Base-by-base conservation (phyloP, 768 basidiomycete genomes). In the Boletus patriciae region DNA sequence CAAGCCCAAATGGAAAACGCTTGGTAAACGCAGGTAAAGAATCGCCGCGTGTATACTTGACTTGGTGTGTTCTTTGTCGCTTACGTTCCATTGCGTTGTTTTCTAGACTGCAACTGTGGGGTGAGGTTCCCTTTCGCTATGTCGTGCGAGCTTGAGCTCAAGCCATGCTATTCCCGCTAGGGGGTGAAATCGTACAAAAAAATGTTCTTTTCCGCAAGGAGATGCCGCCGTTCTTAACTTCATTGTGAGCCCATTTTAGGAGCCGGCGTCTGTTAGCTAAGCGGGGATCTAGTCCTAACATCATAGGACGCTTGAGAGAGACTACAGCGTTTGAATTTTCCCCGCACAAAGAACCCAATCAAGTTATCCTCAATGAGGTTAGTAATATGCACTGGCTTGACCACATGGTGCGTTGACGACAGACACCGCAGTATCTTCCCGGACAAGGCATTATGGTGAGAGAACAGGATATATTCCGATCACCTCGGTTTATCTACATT, bases 401-500 rank as follows among this genome's bases (percentile, higher is more conserved):
- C 51, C 45, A 48, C 29, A 42, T 56, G 51, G 50, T 61, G 16
- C 41, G n/a, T 58, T 66, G 59, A 67, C 56, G 45, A 50, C 21
- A 52, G 45, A 50, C 21, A 52, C 46, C 34, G 6, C 63, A 90
- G 85, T 98, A 98, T 72, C 79, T 84, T 18, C 82, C 92, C 9
- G 92, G 90, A 2, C 93, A 97, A 75, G 95, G 96, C 12, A 98
- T 98, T 57, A 90, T 94, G 83, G 94, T 94, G 70, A 53, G 77
- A 72, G 49, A 54, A 19, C 18, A 40, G 58, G 58, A 50, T 51
- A 58, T 48, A 62, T 61, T 54, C 33, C 52, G 31, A 34, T 57
- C 27, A 41, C 34, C 25, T 46, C 29, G 23, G 47, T 34, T 58
- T 47, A 44, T 52, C 57, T 37, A 41, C 40, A 50, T 43, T 36